Percentiles rank a stretch among this genome's conserved stretches.
Conservation (phyloP, 2,329 filamentous ascomycete genomes). For the Apiospora aurea region DNA sequence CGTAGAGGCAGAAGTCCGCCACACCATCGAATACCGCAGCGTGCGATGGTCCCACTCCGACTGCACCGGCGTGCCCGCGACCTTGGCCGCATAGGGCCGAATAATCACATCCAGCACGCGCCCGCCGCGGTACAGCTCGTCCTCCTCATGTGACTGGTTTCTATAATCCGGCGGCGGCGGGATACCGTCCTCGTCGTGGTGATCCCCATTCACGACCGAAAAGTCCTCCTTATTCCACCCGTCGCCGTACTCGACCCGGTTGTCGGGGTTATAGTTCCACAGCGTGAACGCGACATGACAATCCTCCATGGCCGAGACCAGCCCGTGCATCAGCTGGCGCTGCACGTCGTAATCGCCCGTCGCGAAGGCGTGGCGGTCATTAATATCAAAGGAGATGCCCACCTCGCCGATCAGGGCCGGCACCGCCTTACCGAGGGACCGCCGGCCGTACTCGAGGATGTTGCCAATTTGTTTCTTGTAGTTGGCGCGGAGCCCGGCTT, state of each 20-base stretch:
- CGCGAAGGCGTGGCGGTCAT: constrained; percentile 43
- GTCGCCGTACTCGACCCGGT: constrained; percentile 47
- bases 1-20: constrained; percentile 28
- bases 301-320: constrained; percentile 50
- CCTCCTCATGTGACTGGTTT: constrained; percentile 41
- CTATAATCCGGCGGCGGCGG: constrained; percentile 41
- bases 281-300: constrained; percentile 46
- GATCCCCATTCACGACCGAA: constrained; percentile 48
- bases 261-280: constrained; percentile 50
- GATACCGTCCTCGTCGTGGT: constrained; percentile 36
- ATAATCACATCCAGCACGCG: constrained; percentile 48
- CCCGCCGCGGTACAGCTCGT: constrained; percentile 48
- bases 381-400: constrained; percentile 51
- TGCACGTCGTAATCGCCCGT: constrained; percentile 49
- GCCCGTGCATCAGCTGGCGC: constrained; percentile 48
- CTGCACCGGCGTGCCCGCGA: constrained; percentile 44
- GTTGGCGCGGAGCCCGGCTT: constrained; percentile 46
- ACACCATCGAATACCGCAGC: constrained; percentile 45
- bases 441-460: constrained; percentile 42
- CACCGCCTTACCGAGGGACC: constrained; percentile 41
- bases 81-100: constrained; percentile 50
- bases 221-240: constrained; percentile 54
- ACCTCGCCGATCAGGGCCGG: constrained; percentile 50
- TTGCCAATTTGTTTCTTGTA: constrained; percentile 48
- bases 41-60: constrained; percentile 46